Percentiles rank a stretch among this genome's conserved stretches.
Conservation (phyloP, 192 early-diverging fungal species). For the Umbelopsis isabellina region DNA sequence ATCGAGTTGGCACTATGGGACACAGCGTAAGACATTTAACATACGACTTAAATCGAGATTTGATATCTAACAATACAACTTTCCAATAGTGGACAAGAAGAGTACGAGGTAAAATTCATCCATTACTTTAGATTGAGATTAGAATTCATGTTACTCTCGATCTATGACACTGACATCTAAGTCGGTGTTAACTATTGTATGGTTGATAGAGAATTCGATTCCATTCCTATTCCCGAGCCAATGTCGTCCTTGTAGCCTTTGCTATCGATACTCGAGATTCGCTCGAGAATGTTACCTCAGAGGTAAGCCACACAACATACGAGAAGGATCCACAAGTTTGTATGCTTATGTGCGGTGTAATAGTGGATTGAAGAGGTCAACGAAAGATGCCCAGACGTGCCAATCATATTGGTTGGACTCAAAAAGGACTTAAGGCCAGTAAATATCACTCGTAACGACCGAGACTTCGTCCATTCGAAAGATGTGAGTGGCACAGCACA, state of each 20-base stretch:
- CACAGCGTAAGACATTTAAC: constrained; percentile 15
- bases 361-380: constrained; percentile 88
- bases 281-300: constrained; percentile 76
- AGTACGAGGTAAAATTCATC: constrained; percentile 15
- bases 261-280: constrained; percentile 78
- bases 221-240: constrained; percentile 84
- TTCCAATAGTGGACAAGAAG: constrained; percentile 21
- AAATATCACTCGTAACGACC: constrained; percentile 63
- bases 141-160: not conserved
- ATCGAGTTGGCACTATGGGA: constrained; percentile 29
- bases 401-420: constrained; percentile 80
- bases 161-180: not conserved
- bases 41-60: not conserved
- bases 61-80: not conserved
- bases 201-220: constrained; percentile 67
- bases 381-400: constrained; percentile 76
- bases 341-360: not conserved
- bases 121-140: not conserved
- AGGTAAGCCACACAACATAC: constrained; percentile 34
- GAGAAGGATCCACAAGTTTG: not conserved
- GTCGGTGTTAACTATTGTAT: not conserved
- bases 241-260: constrained; percentile 91
- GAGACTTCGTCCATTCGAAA: constrained; percentile 66
- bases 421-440: constrained; percentile 87
- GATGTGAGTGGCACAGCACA: constrained; percentile 50